Conservation (phyloP, 1,284 basidiomycete species). For the Lentinus polychrous region DNA sequence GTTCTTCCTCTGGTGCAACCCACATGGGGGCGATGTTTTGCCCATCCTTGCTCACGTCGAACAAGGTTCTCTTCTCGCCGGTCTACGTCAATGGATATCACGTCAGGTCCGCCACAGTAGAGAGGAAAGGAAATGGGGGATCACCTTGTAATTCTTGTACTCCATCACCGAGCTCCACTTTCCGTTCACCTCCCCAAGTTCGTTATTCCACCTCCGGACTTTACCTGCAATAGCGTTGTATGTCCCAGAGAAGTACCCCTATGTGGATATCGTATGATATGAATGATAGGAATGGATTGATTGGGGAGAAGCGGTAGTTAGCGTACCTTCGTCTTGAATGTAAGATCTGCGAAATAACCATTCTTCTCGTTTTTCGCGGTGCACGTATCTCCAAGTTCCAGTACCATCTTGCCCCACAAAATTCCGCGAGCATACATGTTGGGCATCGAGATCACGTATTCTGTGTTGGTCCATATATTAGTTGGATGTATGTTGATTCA, state of each 20-base stretch:
- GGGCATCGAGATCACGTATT: slow-evolving; percentile 89
- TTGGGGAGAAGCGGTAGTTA: neutral
- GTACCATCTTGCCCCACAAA: slow-evolving; percentile 95
- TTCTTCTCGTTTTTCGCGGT: slow-evolving; percentile 80
- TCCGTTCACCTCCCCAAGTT: slow-evolving; percentile 84
- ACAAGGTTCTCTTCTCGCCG: slow-evolving; percentile 71
- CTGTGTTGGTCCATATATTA: slow-evolving; percentile 27
- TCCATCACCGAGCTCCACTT: slow-evolving; percentile 94
- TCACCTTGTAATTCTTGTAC: slow-evolving; percentile 66
- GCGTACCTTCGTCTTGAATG: slow-evolving; percentile 93
- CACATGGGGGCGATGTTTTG: slow-evolving; percentile 74
- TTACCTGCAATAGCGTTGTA: slow-evolving; percentile 90
- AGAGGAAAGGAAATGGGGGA: neutral
- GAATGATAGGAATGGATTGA: neutral
- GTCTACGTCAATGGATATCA: slow-evolving; percentile 31
- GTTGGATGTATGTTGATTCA: neutral
- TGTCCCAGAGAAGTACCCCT: slow-evolving; percentile 96
- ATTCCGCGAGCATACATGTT: slow-evolving; percentile 99
- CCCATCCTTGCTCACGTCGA: slow-evolving; percentile 77
- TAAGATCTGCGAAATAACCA: slow-evolving; percentile 76
- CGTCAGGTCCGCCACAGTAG: neutral
- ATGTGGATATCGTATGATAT: slow-evolving; percentile 2
- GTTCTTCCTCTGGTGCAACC: slow-evolving; percentile 79
- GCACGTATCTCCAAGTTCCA: slow-evolving; percentile 92
- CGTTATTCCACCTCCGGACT: slow-evolving; percentile 59